Conservation (phyloP, 2,329 filamentous ascomycete species). For the Dactylonectria estremocensis region DNA sequence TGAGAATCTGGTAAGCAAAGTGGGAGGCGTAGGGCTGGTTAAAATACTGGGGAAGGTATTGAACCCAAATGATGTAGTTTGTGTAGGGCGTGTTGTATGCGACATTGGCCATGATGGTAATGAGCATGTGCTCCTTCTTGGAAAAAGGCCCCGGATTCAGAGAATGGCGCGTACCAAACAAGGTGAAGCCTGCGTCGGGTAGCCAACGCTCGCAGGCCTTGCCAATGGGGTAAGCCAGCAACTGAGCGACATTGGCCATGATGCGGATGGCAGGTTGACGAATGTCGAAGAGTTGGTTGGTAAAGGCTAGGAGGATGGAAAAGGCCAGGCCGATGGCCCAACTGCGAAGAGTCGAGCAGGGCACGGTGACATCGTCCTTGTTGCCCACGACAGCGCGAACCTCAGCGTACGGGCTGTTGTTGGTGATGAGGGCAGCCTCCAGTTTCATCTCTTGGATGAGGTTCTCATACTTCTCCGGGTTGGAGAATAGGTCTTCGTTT, state of each 20-base stretch:
- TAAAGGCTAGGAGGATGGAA: constrained; percentile 63
- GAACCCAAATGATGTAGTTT: constrained; percentile 69
- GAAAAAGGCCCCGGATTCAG: constrained; percentile 72
- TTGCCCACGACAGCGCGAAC: constrained; percentile 71
- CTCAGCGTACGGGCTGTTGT: constrained; percentile 71
- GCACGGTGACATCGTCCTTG: constrained; percentile 65
- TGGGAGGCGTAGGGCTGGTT: constrained; percentile 68
- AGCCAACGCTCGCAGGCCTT: constrained; percentile 65
- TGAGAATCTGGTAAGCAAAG: constrained; percentile 69
- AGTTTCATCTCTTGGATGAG: constrained; percentile 70
- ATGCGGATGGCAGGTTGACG: constrained; percentile 70
- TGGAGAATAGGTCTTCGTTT: constrained; percentile 60
- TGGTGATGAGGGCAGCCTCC: constrained; percentile 68
- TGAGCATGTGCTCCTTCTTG: constrained; percentile 74
- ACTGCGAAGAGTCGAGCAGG: constrained; percentile 69
- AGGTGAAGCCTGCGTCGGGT: constrained; percentile 65
- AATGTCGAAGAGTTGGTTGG: constrained; percentile 73
- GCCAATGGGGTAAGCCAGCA: constrained; percentile 70
- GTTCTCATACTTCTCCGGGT: constrained; percentile 63
- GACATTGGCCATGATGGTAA: constrained; percentile 75
- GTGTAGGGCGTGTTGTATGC: constrained; percentile 68
- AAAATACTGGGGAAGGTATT: constrained; percentile 67
- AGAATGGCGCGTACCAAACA: constrained; percentile 62
- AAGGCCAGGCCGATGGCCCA: constrained; percentile 70
- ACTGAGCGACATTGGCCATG: constrained; percentile 69